A percentile compares a stretch with the other conserved stretches of the same genome.
Evolutionary conservation across 768 basidiomycete genomes (phyloP).

Genomic region (Hebeloma cylindrosporum): DNA sequence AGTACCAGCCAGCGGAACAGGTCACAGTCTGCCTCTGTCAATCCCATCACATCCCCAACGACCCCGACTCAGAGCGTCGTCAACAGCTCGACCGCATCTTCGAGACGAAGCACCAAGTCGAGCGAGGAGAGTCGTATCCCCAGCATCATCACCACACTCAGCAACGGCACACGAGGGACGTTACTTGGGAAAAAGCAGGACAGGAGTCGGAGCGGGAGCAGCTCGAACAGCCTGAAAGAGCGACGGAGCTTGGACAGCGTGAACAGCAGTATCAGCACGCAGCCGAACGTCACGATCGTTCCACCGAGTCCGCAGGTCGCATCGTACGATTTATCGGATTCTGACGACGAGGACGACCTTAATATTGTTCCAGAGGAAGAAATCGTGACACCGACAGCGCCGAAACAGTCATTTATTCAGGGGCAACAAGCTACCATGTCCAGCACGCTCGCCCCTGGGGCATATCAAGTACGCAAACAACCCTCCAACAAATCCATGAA

Average conservation of each 20-base stretch:
- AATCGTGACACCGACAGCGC: background rate
- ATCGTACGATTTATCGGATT: conserved; percentile 25
- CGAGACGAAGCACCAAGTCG: conserved; percentile 11
- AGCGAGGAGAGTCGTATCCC: conserved; percentile 16
- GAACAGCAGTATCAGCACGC: conserved; percentile 31
- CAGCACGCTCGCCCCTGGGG: conserved; percentile 21
- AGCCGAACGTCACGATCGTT: conserved; percentile 44
- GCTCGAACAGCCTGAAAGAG: conserved; percentile 8
- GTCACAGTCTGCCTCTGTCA: conserved; percentile 14
- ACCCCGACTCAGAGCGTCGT: conserved; percentile 18
- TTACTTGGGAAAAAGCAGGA: conserved; percentile 7
- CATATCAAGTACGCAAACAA: conserved; percentile 32
- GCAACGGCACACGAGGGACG: conserved; percentile 9
- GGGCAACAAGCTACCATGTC: no score
- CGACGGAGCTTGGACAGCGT: conserved; percentile 26
- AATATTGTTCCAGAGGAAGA: background rate
- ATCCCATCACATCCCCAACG: conserved; percentile 15
- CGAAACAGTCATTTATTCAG: background rate
- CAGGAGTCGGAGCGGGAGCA: conserved; percentile 10
- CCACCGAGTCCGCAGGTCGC: conserved; percentile 43
- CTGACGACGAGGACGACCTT: conserved; percentile 18
- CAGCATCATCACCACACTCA: conserved; percentile 18
- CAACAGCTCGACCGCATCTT: background rate
- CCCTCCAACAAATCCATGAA: conserved; percentile 40
- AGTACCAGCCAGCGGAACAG: conserved; percentile 12